Base-by-base conservation (phyloP, 2,329 filamentous ascomycete genomes). In the Sporothrix euskadiensis region DNA sequence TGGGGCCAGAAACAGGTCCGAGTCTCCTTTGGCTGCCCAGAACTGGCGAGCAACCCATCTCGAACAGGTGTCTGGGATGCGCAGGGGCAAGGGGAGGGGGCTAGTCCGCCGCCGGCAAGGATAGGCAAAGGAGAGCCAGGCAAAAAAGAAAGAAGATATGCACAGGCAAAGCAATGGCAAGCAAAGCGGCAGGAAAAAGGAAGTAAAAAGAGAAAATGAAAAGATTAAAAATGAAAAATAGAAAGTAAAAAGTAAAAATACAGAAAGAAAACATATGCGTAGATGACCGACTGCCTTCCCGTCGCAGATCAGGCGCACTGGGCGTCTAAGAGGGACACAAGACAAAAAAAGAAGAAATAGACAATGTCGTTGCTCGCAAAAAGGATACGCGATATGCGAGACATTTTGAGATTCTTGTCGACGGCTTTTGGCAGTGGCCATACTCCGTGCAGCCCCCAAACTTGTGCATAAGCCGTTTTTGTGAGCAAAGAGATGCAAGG, bases 21-120 rank as follows among this genome's bases (percentile, higher is more conserved):
- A 68, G 65, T 52, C 9, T 56, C 3, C 30, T 41, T 49, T 49
- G 10, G 12, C 44, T 49, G 5, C 44, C 8, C 35, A 35, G 35
- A 35, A 35, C 35, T 52, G 65, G 26, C 44, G 30, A 68, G 35
- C 19, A n/a, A n/a, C 14, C 16, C 22, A 14, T 68, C 65, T 68
- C 65, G 65, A 52, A 68, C 65, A 52, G 63, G 30, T 35, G 65
- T 68, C 65, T 68, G 65, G 63, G 65, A 52, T 68, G 30, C 14
- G 39, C 61, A 66, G 39, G 44, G 65, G 65, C 7, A 47, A 26
- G 41, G 63, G 22, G 22, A 14, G 47, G 63, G 52, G 63, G 52
- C 22, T 7, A 56, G 52, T 56, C 52, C 7, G 26, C 52, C 2
- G 26, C 52, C n/a, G 52, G 52, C n/a, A 44, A 65, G 61, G 16